Evolutionary conservation across 148 eudicot species (phyloP), one percentile per base, ranked within the genome.

Genomic region (Chenopodium suecicum): DNA sequence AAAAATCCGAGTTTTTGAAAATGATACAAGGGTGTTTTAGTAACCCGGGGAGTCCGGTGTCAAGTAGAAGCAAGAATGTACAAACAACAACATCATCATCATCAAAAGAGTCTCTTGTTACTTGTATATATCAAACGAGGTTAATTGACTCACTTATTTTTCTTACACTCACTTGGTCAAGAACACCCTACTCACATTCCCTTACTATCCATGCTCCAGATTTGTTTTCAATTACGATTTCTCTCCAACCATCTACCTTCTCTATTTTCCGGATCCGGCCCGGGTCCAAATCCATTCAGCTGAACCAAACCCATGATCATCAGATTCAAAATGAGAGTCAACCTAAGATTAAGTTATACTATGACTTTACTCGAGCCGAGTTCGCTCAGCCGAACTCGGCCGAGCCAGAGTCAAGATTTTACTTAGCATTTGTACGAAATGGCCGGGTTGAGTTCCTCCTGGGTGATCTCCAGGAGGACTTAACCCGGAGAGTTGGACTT

Each of bases 141-240:
- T 70, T 91, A 32, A 60, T 70, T 47, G 82, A 84, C 84, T 82
- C 90, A 34, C 91, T 88, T 20, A 80, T 82, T 75, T 65, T 78
- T 31, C 86, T 91, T 7, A 91, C 92, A 44, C 89, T 91, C 71
- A 89, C 92, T 47, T 91, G 94, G 94, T 89, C 91, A 23, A 91
- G 85, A 46, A 76, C 90, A 9, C 88, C 81, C 62, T 75, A 74
- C 83, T 84, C 94, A 2, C 92, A 89, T 75, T 52, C 94, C 31
- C 75, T 91, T 23, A 89, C 92, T 9, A 56, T 91, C 14, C 83
- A 86, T 44, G 87, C 90, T 2, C 80, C 94, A 1, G 83, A 88
- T 1, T 80, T 11, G 62, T 87, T 89, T 85, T 88, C 90, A 83
- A 9, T 87, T 77, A 91, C 94, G 0, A 64, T 89, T 66, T 86